phyloP scores from a whole-genome alignment of 305 asterid genomes.

The Euphrasia arctica region DNA sequence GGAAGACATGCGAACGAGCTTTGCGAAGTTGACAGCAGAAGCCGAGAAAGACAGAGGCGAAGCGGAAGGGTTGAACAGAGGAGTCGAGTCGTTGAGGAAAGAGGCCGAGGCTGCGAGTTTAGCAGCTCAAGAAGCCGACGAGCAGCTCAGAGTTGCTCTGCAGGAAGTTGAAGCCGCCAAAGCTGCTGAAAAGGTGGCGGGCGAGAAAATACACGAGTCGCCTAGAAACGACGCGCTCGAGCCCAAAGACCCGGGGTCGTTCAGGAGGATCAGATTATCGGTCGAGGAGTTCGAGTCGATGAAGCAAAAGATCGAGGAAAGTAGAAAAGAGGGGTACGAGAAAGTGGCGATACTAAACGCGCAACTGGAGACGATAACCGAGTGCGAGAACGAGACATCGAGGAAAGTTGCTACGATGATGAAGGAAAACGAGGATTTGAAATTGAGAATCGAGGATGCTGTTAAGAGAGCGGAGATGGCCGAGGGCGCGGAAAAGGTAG shows the following conservation, averaged over 20 bases:
- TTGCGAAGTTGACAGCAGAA: constrained; percentile 38
- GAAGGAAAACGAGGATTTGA: constrained; percentile 47
- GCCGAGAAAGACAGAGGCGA: constrained; percentile 37
- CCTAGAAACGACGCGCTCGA: constrained; percentile 25
- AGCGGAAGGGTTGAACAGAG: constrained; percentile 41
- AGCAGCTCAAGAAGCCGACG: constrained; percentile 47
- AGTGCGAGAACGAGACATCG: constrained; percentile 36
- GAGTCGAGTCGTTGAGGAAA: constrained; percentile 28
- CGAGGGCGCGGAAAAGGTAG: constrained; percentile 58
- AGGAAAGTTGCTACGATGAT: constrained; percentile 43
- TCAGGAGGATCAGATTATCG: constrained; percentile 52
- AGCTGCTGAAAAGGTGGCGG: constrained; percentile 59
- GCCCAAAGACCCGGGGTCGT: constrained; percentile 23
- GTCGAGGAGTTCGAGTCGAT: constrained; percentile 47
- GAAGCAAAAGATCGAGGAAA: constrained; percentile 48
- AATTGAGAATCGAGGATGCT: constrained; percentile 58
- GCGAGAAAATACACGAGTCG: constrained; percentile 49
- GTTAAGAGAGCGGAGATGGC: constrained; percentile 66
- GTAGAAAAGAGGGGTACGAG: constrained; percentile 43
- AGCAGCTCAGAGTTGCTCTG: constrained; percentile 42
- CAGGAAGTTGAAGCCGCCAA: constrained; percentile 60
- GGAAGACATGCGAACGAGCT: constrained; percentile 34
- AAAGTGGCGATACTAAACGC: constrained; percentile 65
- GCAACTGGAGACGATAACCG: constrained; percentile 48
- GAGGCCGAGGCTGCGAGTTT: constrained; percentile 44